Evolutionary conservation across 495 filamentous ascomycete genomes (phyloP), one percentile per base, ranked within the genome.

Genomic region (Hypoxylon subgilvum): DNA sequence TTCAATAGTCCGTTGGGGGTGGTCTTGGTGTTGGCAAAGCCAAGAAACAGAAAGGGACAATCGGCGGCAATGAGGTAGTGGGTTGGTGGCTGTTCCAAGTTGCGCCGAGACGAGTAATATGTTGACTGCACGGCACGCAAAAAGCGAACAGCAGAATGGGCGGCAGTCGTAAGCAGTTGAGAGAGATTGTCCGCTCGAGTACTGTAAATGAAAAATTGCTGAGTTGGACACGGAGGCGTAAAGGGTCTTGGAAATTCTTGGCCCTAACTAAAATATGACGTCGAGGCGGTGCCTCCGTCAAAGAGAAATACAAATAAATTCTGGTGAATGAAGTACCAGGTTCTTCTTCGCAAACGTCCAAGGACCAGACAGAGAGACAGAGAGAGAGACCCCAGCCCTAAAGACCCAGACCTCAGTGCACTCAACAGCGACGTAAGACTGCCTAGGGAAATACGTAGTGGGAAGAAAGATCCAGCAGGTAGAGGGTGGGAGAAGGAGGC

Each of bases 171-270:
- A 27, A 39, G 22, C 6, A 53, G 38, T 32, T 25, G 43, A 43
- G 25, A 52, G 27, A 16, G 21, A 32, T 31, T 36, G 4, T 6
- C n/a, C 44, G 27, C 27, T 28, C 28, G 21, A 19, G 23, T 39
- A 32, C 30, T 31, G 46, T 19, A 43, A 22, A 38, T 42, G 28
- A 57, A 18, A n/a, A 55, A 56, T 30, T 48, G 19, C 42, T 57
- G 53, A 49, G 61, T 39, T 52, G 49, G 50, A 52, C 22, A 53
- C 23, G 23, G 61, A 68, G 61, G 65, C 65, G 52, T 45, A n/a
- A 58, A 35, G 52, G 35, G 54, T 63, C 66, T 63, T 61, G 58
- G 66, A 57, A 49, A 56, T 31, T 45, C 60, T 69, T 61, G 60
- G 64, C 63, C 57, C 19, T 57, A 31, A 55, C 48, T 57, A 60